Conservation (phyloP, 805 yeast genomes). For the Nakazawaea peltata region DNA sequence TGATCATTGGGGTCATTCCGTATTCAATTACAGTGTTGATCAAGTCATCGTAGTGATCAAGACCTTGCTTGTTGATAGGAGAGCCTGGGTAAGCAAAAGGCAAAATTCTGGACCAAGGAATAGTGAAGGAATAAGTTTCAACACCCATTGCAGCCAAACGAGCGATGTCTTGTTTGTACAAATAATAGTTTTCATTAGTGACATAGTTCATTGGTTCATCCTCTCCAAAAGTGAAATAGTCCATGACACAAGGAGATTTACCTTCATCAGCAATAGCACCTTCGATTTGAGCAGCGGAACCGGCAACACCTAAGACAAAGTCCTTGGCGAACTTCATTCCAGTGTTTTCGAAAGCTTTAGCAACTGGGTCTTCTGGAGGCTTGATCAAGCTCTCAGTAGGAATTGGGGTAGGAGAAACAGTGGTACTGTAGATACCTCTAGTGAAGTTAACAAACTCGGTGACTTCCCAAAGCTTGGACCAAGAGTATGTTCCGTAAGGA, state of each 20-base stretch:
- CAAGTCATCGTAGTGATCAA: constrained; percentile 10
- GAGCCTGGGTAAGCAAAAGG: constrained; percentile 17
- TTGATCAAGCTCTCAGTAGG: constrained; percentile 6
- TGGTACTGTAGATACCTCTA: constrained; percentile 10
- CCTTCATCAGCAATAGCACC: constrained; percentile 28
- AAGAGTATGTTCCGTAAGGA: constrained; percentile 8
- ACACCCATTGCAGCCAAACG: constrained; percentile 25
- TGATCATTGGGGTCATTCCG: constrained; percentile 20
- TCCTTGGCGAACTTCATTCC: constrained; percentile 6
- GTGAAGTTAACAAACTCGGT: constrained; percentile 7
- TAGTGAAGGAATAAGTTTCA: constrained; percentile 23
- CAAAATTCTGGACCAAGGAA: constrained; percentile 29
- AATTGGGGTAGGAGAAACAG: constrained; percentile 9
- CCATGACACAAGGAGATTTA: constrained; percentile 24
- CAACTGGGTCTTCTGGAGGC: constrained; percentile 10
- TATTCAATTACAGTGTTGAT: constrained; percentile 7
- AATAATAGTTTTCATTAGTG: constrained; percentile 20
- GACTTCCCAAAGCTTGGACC: constrained; percentile 9
- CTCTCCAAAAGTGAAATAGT: constrained; percentile 14
- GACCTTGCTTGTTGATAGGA: constrained; percentile 9
- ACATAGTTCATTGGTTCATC: constrained; percentile 16
- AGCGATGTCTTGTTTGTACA: constrained; percentile 25
- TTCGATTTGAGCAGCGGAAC: constrained; percentile 28
- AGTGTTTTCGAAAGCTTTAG: constrained; percentile 1
- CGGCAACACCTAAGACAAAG: constrained; percentile 23